These are phyloP conservation scores for Dimocarpus longan DNA, from an alignment of 345 rosid species.

Conservation along the genomic window DNA sequence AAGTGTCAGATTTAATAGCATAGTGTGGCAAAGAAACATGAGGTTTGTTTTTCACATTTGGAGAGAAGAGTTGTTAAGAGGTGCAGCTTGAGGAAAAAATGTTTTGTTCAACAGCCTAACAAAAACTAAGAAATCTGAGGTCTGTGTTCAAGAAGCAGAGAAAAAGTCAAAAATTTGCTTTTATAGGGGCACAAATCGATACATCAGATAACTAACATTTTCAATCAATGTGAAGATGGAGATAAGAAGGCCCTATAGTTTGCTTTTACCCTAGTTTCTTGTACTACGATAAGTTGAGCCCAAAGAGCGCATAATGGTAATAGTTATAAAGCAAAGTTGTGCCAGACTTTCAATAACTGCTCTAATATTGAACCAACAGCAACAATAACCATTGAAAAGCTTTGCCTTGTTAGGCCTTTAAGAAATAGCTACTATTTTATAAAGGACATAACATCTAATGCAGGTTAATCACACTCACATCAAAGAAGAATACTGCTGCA, in stretches of 20 bases:
- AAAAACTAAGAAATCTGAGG: no score
- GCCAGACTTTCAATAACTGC: background rate
- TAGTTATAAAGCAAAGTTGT: background rate
- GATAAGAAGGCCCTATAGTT: background rate
- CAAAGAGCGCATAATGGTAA: background rate
- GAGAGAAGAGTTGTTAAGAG: no score
- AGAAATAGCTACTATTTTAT: slow-evolving; percentile 6
- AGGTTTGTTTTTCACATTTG: no score
- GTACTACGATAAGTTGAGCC: background rate
- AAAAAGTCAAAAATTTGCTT: no score
- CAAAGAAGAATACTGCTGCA: slow-evolving; percentile 94
- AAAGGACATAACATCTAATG: slow-evolving; percentile 8
- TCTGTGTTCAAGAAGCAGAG: no score
- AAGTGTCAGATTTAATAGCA: background rate
- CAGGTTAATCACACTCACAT: slow-evolving; percentile 53
- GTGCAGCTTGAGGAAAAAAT: no score
- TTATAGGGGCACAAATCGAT: no score
- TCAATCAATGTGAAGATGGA: background rate
- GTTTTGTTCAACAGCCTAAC: no score
- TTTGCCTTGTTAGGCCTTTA: background rate
- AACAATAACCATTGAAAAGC: background rate
- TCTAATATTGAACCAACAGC: background rate
- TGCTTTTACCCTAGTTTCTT: background rate
- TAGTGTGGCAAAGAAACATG: no score
- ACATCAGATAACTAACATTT: background rate